A percentile compares a stretch with the other conserved stretches of the same genome.
Evolutionary conservation across 192 early-diverging fungal genomes (phyloP).

Genomic region (Allomyces arbusculus): DNA sequence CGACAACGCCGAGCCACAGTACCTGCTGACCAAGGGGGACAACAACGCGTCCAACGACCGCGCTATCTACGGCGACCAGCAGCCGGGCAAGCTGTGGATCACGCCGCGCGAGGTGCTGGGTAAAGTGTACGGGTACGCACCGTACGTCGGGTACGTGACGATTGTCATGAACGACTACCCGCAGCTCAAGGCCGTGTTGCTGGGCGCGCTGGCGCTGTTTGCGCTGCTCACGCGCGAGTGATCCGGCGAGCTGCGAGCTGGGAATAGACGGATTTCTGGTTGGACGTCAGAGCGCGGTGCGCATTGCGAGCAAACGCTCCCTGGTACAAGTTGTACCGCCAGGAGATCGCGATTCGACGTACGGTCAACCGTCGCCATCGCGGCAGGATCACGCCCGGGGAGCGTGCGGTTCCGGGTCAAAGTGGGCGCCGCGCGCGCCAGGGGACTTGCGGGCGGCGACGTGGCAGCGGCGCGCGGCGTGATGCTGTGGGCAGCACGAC

Average conservation of each 20-base stretch:
- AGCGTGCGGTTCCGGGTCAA: too few relatives aligned
- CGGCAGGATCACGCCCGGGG: too few relatives aligned
- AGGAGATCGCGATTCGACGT: too few relatives aligned
- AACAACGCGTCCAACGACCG: constrained; percentile 83
- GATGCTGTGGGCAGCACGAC: too few relatives aligned
- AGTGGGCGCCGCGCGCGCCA: too few relatives aligned
- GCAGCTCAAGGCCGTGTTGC: constrained; percentile 62
- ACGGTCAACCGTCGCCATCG: too few relatives aligned
- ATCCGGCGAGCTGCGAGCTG: neutral
- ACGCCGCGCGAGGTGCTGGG: constrained; percentile 51
- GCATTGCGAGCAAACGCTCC: too few relatives aligned
- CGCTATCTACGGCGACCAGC: constrained; percentile 45
- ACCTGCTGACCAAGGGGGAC: constrained; percentile 90
- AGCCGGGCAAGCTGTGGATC: constrained; percentile 74
- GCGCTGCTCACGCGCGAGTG: constrained; percentile 49
- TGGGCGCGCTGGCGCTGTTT: constrained; percentile 53
- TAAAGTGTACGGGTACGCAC: constrained; percentile 39
- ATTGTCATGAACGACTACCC: constrained; percentile 94
- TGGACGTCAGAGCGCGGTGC: too few relatives aligned
- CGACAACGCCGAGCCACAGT: constrained; percentile 20
- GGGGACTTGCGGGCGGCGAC: too few relatives aligned
- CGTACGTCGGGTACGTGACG: constrained; percentile 87
- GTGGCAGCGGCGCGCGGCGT: too few relatives aligned
- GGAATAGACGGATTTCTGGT: too few relatives aligned
- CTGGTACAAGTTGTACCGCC: too few relatives aligned